Evolutionary conservation across 2,329 filamentous ascomycete genomes (phyloP), one percentile per base, ranked within the genome.

Genomic region (Nannizzia gypsea): DNA sequence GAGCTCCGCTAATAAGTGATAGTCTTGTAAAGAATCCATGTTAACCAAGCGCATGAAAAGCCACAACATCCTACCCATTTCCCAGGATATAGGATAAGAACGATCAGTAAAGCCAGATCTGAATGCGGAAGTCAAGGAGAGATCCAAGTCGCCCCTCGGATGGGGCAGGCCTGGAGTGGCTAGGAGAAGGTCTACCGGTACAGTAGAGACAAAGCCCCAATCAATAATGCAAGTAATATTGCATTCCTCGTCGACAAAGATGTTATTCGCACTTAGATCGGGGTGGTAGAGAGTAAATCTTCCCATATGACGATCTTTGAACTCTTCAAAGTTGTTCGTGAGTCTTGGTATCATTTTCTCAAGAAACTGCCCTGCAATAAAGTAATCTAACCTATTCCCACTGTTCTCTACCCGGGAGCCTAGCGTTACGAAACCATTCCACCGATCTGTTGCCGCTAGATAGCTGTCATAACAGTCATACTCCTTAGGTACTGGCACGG

Each of bases 181-280:
- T 28, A 70, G 54, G 1, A 66, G 58, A 59, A 67, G 58, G 8
- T 63, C 46, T 9, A 64, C 31, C 36, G 69, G 67, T 9, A 66
- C 40, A 17, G 65, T 62, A 11, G 63, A 68, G 20, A 60, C 40
- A 11, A 69, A 68, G 15, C 61, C 64, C 67, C 66, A 68, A 60
- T 72, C 69, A 44, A 73, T 71, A 3, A 73, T 61, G 28, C 63
- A 66, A 20, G 67, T 71, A 44, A 73, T 67, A 22, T 72, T 70
- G 60, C 62, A 70, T 28, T 71, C 60, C 17, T 69, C 58, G 54
- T 73, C 68, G 26, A 73, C 66, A 44, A 67, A 72, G 42, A 72
- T 70, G 59, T 78, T 77, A 60, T 72, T 72, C 54, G 67, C 64
- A 50, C 75, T 73, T 20, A 76, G 61, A 61, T 77, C 74, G 22